Conservation (phyloP, 495 filamentous ascomycete species). For the Xylaria nigripes region DNA sequence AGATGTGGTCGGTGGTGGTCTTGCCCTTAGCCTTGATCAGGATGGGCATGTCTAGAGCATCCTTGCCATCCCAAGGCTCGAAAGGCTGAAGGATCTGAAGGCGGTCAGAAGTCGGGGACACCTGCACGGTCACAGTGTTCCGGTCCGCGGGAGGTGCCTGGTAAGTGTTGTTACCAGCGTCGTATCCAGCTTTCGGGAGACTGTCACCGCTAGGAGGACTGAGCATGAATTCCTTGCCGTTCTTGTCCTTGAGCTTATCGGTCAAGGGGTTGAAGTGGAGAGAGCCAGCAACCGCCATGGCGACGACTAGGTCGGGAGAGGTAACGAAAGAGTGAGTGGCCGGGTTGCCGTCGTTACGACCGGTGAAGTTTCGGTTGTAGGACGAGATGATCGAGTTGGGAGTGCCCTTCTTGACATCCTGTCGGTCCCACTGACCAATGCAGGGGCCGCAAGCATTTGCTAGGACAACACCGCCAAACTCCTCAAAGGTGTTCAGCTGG, state of each 20-base stretch:
- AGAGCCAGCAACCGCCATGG: conserved; percentile 80
- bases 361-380: conserved; percentile 99
- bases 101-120: conserved; percentile 85
- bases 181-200: conserved; percentile 77
- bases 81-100: conserved; percentile 89
- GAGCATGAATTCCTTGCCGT: conserved; percentile 94
- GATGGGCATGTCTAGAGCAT: conserved; percentile 78
- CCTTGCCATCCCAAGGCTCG: conserved; percentile 88
- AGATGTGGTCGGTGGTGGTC: conserved; percentile 99
- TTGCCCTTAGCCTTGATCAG: conserved; percentile 97
- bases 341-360: conserved; percentile 98
- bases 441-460: conserved; percentile 90
- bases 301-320: conserved; percentile 94
- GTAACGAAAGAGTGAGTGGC: conserved; percentile 97
- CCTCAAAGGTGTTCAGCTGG: conserved; percentile 92
- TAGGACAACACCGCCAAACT: conserved; percentile 92
- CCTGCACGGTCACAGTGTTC: conserved; percentile 60
- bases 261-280: conserved; percentile 96
- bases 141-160: conserved; percentile 89
- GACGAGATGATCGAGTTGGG: conserved; percentile 93
- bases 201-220: conserved; percentile 69
- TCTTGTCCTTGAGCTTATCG: conserved; percentile 88
- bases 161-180: conserved; percentile 91
- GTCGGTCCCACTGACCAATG: conserved; percentile 86
- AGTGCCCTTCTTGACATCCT: conserved; percentile 93